Conservation (phyloP, 768 basidiomycete genomes). For the Naganishia friedmannii region DNA sequence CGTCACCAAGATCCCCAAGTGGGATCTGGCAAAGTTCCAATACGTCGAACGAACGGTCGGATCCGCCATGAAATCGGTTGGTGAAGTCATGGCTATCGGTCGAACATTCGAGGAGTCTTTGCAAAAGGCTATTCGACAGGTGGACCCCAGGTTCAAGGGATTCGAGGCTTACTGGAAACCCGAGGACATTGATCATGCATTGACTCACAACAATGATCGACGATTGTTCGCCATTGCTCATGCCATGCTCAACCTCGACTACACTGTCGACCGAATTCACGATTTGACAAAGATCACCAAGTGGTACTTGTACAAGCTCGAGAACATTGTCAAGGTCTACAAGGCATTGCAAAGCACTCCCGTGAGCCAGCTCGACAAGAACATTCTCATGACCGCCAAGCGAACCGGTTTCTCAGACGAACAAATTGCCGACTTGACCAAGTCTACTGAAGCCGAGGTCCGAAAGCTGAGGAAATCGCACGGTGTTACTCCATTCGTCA, state of each 20-base stretch:
- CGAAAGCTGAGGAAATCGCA: slow-evolving; percentile 81
- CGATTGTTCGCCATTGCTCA: slow-evolving; percentile 95
- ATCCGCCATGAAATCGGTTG: slow-evolving; percentile 98
- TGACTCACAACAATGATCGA: slow-evolving; percentile 86
- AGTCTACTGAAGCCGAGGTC: slow-evolving; percentile 69
- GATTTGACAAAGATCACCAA: slow-evolving; percentile 98
- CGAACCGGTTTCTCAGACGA: slow-evolving; percentile 90
- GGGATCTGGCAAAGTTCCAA: slow-evolving; percentile 96
- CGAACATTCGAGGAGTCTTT: slow-evolving; percentile 97
- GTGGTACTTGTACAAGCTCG: slow-evolving; percentile 99
- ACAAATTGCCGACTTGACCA: slow-evolving; percentile 81
- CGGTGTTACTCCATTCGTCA: slow-evolving; percentile 92
- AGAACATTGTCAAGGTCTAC: slow-evolving; percentile 92
- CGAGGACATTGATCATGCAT: slow-evolving; percentile 75
- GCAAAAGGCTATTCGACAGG: slow-evolving; percentile 96
- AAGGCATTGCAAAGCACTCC: slow-evolving; percentile 68
- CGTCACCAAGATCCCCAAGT: slow-evolving; percentile 98
- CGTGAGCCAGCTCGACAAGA: slow-evolving; percentile 66
- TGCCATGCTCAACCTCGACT: slow-evolving; percentile 90
- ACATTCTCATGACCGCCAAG: slow-evolving; percentile 83
- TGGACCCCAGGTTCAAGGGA: slow-evolving; percentile 93
- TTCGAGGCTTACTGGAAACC: slow-evolving; percentile 92
- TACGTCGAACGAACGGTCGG: slow-evolving; percentile 93
- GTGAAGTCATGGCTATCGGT: slow-evolving; percentile 99
- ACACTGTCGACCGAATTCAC: slow-evolving; percentile 83